Evolutionary conservation across 225 moss, liverwort and hornwort species (phyloP), one percentile per base, ranked within the genome.

Genomic region (Thuidium tamariscinum): DNA sequence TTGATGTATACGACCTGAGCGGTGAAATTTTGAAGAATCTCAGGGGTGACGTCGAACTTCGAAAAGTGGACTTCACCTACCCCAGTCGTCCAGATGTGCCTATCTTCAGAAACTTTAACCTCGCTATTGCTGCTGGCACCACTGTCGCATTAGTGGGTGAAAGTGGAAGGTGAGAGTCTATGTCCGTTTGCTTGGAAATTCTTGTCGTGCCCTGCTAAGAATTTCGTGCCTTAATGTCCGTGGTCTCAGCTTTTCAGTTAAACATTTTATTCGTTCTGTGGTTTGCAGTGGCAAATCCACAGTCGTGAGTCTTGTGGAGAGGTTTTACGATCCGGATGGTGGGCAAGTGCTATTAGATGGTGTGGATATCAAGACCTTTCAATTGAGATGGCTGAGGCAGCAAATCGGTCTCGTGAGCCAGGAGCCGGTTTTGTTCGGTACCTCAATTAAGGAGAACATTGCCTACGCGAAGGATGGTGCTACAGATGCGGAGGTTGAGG

Each of bases 111-210:
- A 94, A 96, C 36, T 95, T 98, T 86, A 96, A 92, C 70, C 92
- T 98, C 56, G 69, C 84, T 59, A 93, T 98, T 48, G 90, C 96
- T 68, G 81, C 96, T 52, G 95, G 97, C 69, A 93, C 94, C 8
- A 98, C 97, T 71, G 96, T 96, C 15, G 98, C 98, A 69, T 88
- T 98, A 36, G 98, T 97, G 49, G 98, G 98, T 55, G 98, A 96
- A 88, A 97, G 96, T 80, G 98, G 98, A 61, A 92, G 91, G 91
- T 91, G 56, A 80, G 88, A 70, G 44, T 55, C 60, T 51, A 49
- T 46, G 26, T 44, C 61, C 13, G 9, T 15, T 83, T 63, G 7
- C 22, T 39, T 65, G 72, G 37, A 67, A 65, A 64, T 41, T 74
- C n/a, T 55, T 71, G 56, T 60, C 57, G 42, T 68, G 30, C 34